Percentiles rank a stretch among this genome's conserved stretches.
phyloP scores from a whole-genome alignment of 73 alveolate genomes.

The Stentor coeruleus region DNA sequence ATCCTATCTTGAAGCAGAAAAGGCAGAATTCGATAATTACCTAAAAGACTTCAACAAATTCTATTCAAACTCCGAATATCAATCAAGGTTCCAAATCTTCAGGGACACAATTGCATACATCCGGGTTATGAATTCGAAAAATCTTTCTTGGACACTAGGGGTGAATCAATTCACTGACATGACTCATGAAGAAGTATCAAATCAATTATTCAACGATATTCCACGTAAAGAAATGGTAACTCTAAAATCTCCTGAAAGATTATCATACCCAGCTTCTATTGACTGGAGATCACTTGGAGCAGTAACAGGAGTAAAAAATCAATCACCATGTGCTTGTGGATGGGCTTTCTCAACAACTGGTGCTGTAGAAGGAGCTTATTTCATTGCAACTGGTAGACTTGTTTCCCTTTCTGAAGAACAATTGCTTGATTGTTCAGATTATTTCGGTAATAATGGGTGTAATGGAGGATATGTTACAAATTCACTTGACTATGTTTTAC shows the following conservation, averaged over 20 bases:
- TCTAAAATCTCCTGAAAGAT: background rate
- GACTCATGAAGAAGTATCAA: slow-evolving; percentile 37
- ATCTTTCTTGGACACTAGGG: slow-evolving; percentile 20
- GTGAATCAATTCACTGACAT: slow-evolving; percentile 47
- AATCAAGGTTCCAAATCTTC: background rate
- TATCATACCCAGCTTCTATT: slow-evolving; percentile 29
- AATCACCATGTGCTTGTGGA: slow-evolving; percentile 77
- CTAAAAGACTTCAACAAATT: background rate
- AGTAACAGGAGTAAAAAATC: slow-evolving; percentile 59
- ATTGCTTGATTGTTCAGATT: slow-evolving; percentile 59
- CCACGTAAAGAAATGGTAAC: background rate
- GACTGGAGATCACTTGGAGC: slow-evolving; percentile 68
- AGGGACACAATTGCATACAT: background rate
- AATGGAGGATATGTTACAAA: slow-evolving; percentile 48
- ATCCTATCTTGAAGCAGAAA: background rate
- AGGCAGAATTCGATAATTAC: background rate
- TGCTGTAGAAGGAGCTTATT: slow-evolving; percentile 55
- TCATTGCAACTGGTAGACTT: slow-evolving; percentile 19
- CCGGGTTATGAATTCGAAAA: background rate
- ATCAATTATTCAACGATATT: background rate
- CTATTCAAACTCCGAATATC: background rate
- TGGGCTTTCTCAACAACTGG: slow-evolving; percentile 84
- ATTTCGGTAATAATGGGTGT: slow-evolving; percentile 42
- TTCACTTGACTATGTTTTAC: slow-evolving; percentile 3
- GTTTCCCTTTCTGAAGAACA: slow-evolving; percentile 46